phyloP scores from a whole-genome alignment of 805 yeast species.

The Saccharomyces mikatae region DNA sequence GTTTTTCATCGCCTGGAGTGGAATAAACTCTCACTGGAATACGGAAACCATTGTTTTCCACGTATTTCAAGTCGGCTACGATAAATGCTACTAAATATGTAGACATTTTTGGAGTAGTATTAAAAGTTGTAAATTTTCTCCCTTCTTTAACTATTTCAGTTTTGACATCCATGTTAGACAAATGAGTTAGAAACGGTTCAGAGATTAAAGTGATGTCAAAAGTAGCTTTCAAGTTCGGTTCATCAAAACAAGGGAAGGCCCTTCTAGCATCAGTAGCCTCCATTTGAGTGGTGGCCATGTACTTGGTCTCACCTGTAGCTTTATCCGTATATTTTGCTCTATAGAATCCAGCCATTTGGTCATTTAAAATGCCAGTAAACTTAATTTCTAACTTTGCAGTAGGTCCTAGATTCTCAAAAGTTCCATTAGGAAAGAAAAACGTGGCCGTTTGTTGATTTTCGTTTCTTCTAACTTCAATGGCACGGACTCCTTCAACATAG shows the following conservation, averaged over 20 bases:
- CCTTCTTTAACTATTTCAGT: constrained; percentile 29
- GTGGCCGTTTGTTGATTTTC: constrained; percentile 56
- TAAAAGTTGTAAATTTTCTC: constrained; percentile 45
- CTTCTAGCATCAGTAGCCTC: constrained; percentile 73
- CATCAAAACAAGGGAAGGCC: constrained; percentile 72
- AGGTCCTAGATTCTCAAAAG: constrained; percentile 30
- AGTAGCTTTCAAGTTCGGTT: constrained; percentile 61
- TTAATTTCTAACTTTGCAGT: constrained; percentile 40
- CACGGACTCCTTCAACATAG: constrained; percentile 31
- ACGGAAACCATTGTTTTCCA: constrained; percentile 37
- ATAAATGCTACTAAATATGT: constrained; percentile 68
- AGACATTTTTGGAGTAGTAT: constrained; percentile 62
- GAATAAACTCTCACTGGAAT: constrained; percentile 61
- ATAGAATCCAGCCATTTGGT: constrained; percentile 65
- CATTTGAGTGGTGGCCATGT: constrained; percentile 36
- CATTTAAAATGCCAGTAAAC: constrained; percentile 59
- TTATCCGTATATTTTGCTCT: constrained; percentile 51
- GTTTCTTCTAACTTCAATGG: constrained; percentile 36
- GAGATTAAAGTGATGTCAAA: constrained; percentile 52
- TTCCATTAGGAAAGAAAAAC: constrained; percentile 43
- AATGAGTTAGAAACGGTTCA: constrained; percentile 43
- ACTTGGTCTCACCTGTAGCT: constrained; percentile 21
- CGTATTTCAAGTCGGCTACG: constrained; percentile 58
- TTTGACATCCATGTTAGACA: constrained; percentile 60
- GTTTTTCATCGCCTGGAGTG: constrained; percentile 44